A percentile compares a stretch with the other conserved stretches of the same genome.
Conservation (phyloP, 257 asterid species). For the Solanum sejunctum region DNA sequence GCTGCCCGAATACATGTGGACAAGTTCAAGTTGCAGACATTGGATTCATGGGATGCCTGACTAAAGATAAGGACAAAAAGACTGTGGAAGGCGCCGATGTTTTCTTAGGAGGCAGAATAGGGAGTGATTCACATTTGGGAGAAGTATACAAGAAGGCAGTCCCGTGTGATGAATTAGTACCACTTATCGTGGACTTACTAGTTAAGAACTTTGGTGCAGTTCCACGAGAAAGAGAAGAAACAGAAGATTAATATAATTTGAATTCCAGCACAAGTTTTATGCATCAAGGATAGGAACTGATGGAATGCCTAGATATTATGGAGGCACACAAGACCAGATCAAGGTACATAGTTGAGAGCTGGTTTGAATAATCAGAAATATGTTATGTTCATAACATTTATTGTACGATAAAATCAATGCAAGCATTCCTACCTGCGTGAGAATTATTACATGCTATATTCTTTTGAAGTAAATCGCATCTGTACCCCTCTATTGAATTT, state of each 20-base stretch:
- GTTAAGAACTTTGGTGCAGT: constrained; percentile 75
- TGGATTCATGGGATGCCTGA: constrained; percentile 97
- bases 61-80: constrained; percentile 51
- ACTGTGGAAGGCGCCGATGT: constrained; percentile 85
- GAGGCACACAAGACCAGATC: neutral
- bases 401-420: neutral
- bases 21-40: constrained; percentile 96
- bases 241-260: constrained; percentile 28
- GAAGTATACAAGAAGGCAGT: constrained; percentile 73
- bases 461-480: neutral
- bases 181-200: constrained; percentile 65
- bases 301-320: neutral
- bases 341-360: neutral
- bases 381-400: neutral
- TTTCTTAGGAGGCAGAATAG: constrained; percentile 77
- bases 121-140: constrained; percentile 90
- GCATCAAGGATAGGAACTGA: neutral
- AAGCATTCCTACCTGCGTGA: neutral
- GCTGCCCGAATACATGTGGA: constrained; percentile 85
- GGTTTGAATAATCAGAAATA: neutral
- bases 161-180: constrained; percentile 84
- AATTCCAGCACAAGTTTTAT: neutral
- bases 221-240: constrained; percentile 54
- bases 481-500: neutral
- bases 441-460: neutral